phyloP scores from a whole-genome alignment of 1,284 basidiomycete genomes.

The Ustilago xerochloae region DNA sequence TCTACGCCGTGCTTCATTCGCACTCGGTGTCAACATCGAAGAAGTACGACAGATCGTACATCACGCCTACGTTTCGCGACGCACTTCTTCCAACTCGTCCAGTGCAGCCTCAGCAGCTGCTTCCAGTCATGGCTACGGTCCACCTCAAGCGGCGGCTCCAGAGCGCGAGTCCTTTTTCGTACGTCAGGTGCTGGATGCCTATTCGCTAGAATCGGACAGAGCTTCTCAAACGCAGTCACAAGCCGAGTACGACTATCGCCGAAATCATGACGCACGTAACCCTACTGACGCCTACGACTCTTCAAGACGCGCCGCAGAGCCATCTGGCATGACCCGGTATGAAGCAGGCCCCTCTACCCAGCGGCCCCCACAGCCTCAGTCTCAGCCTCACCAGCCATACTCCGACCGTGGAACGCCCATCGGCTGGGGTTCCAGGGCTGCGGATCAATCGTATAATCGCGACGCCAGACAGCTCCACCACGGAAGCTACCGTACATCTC shows the following conservation, averaged over 20 bases:
- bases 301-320: neutral
- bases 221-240: constrained; percentile 4
- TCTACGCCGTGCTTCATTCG: constrained; percentile 25
- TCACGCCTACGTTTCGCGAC: constrained; percentile 9
- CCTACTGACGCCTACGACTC: neutral
- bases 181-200: constrained; percentile 28
- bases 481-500: neutral
- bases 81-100: constrained; percentile 8
- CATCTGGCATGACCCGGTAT: constrained; percentile 7
- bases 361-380: neutral
- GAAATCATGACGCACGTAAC: neutral
- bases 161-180: constrained; percentile 11
- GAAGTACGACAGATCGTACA: constrained; percentile 32
- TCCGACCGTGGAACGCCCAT: constrained; percentile 7
- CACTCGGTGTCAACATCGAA: constrained; percentile 22
- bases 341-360: neutral
- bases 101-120: constrained; percentile 12
- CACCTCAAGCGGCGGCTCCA: neutral
- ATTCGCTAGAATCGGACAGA: constrained; percentile 17
- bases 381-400: neutral
- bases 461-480: neutral
- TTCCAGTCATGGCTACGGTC: constrained; percentile 1
- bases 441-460: neutral
- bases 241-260: neutral
- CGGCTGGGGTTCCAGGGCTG: constrained; percentile 8